These are phyloP conservation scores for Comarum palustre DNA, from an alignment of 306 rosid species.

Conservation along the genomic window DNA sequence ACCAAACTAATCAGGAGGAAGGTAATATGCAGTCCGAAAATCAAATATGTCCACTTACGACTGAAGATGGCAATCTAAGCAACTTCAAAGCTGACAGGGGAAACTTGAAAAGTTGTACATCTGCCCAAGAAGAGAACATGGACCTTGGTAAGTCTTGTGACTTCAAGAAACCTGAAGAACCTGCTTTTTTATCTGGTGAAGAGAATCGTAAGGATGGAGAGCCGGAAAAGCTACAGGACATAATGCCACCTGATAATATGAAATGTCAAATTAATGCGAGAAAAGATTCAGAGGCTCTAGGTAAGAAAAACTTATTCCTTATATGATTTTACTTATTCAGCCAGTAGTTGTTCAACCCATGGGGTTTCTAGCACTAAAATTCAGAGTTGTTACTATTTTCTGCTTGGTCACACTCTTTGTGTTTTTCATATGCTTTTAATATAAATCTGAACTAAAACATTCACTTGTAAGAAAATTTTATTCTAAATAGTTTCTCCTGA, in stretches of 20 bases:
- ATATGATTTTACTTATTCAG: constrained; percentile 9
- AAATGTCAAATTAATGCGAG: constrained; percentile 5
- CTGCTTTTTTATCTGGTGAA: constrained; percentile 27
- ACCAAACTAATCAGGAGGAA: constrained; percentile 28
- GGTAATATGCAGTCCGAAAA: constrained; percentile 21
- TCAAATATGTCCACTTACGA: constrained; percentile 21
- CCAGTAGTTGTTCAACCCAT: neutral
- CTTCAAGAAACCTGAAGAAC: constrained; percentile 25
- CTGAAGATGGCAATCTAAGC: constrained; percentile 24
- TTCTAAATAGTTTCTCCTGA: constrained; percentile 9
- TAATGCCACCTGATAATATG: constrained; percentile 35
- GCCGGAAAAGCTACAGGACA: constrained; percentile 24
- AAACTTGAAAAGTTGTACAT: constrained; percentile 37
- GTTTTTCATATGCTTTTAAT: constrained; percentile 17
- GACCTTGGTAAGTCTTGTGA: constrained; percentile 28
- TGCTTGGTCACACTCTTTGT: neutral
- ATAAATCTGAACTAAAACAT: neutral
- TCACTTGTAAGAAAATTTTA: neutral
- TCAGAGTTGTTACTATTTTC: neutral
- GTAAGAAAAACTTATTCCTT: constrained; percentile 29
- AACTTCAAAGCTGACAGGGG: constrained; percentile 33
- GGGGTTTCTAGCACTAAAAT: neutral
- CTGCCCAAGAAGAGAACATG: constrained; percentile 30
- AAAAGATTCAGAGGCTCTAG: constrained; percentile 29
- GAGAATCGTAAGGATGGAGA: constrained; percentile 31